phyloP scores from a whole-genome alignment of 73 alveolate species.

The Tetrahymena borealis region DNA sequence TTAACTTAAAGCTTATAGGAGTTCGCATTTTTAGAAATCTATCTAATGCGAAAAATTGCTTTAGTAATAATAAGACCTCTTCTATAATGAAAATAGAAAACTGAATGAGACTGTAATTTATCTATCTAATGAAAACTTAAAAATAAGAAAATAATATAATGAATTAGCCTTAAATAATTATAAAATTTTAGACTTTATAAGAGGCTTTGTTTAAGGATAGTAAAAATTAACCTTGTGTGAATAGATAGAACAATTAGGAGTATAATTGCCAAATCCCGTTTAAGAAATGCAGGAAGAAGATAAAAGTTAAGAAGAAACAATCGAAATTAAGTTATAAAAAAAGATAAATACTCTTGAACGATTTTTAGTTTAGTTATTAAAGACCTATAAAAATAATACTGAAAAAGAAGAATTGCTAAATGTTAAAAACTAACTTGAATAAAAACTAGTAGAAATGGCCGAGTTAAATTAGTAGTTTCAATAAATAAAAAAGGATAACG shows the following conservation, averaged over 20 bases:
- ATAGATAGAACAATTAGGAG: neutral
- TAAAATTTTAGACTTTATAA: neutral
- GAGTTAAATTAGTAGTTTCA: neutral
- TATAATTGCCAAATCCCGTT: neutral
- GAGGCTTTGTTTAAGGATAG: neutral
- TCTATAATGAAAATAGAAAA: neutral
- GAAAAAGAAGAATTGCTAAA: neutral
- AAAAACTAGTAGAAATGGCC: neutral
- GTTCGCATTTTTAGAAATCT: neutral
- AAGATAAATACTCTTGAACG: neutral
- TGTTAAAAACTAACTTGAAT: neutral
- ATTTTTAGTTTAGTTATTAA: neutral
- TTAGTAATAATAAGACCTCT: neutral
- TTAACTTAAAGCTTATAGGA: neutral
- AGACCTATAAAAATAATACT: neutral
- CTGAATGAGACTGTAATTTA: neutral
- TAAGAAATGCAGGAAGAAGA: neutral
- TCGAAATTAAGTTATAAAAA: neutral
- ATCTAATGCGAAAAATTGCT: neutral
- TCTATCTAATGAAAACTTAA: neutral
- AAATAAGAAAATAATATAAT: neutral
- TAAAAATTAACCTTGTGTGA: neutral
- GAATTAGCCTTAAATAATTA: neutral
- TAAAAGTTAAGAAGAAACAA: too few species aligned
- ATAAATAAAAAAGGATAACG: neutral